Evolutionary conservation across 805 yeast genomes (phyloP).

Genomic region (Maudiozyma pseudohumilis): DNA sequence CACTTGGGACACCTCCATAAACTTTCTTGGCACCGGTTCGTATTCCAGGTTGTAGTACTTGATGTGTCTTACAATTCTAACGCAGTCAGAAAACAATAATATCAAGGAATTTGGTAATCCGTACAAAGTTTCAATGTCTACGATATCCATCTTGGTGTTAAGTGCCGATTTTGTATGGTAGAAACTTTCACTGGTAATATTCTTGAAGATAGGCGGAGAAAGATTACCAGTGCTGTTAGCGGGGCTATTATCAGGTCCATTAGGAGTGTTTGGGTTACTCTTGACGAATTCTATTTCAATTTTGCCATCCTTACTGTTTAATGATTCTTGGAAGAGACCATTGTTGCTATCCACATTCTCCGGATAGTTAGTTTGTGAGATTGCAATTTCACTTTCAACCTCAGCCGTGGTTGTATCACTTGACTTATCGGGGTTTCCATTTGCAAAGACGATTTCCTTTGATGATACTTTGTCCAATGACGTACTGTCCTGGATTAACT

Average conservation of each 20-base stretch:
- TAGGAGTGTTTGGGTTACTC: neutral
- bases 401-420: neutral
- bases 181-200: constrained; percentile 33
- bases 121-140: constrained; percentile 71
- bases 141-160: constrained; percentile 44
- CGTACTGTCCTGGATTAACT: constrained; percentile 70
- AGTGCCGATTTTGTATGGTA: constrained; percentile 21
- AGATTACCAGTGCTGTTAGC: neutral
- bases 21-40: constrained; percentile 17
- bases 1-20: constrained; percentile 18
- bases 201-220: constrained; percentile 33
- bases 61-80: constrained; percentile 53
- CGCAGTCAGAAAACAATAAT: constrained; percentile 61
- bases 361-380: too few relatives aligned
- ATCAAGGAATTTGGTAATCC: constrained; percentile 79
- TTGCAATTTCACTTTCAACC: too few relatives aligned
- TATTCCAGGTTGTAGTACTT: constrained; percentile 34
- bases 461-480: constrained; percentile 23
- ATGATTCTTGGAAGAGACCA: constrained; percentile 23
- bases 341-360: constrained; percentile 38
- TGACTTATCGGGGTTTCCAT: constrained; percentile 1
- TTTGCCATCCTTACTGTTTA: constrained; percentile 38
- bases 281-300: constrained; percentile 35
- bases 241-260: neutral
- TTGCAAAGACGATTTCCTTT: constrained; percentile 7